Evolutionary conservation across 2,329 filamentous ascomycete species (phyloP), one percentile per base, ranked within the genome.

Genomic region (Cladobotryum mycophilum): DNA sequence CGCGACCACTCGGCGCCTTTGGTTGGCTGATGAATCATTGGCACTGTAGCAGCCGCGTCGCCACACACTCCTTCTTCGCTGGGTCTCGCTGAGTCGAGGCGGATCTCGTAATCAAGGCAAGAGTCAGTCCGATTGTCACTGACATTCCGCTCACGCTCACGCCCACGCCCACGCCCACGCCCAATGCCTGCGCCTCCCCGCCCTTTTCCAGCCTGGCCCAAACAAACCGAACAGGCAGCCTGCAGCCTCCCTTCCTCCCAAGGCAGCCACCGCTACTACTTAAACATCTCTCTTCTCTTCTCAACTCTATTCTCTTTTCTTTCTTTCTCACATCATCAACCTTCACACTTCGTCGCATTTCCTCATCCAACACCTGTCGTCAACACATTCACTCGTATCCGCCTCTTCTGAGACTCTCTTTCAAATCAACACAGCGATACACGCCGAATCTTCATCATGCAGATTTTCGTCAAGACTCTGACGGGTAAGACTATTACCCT

Each of bases 381-480:
- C 42, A 36, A 40, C 41, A 46, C 33, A 38, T 44, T 30, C 25
- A 30, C 25, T 30, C 25, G 25, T 30, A 7, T 11, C 9, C 25
- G 8, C 51, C 46, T 49, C 43, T 51, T 47, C 3, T 3, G 20
- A 20, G 45, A 30, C 52, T 49, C 49, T 45, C 50, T 40, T 49
- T 51, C 51, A 48, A 46, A 61, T 52, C 57, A 49, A 53, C 48
- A 48, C 55, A 60, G 51, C 58, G 48, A 59, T 56, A 61, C 53
- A 36, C 58, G 52, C 35, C 36, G 40, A 42, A 18, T 22, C 18
- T n/a, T 22, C 40, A 22, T 18, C 40, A 42, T 42, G 40, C 40
- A 42, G 40, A 42, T 42, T 80, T 96, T 96, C 74, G 91, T 96
- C 66, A 96, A 96, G 85, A 96, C 90, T 63, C 82, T 96, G 65